Evolutionary conservation across 148 eudicot genomes (phyloP), one percentile per base, ranked within the genome.

Genomic region (Dysphania ambrosioides): DNA sequence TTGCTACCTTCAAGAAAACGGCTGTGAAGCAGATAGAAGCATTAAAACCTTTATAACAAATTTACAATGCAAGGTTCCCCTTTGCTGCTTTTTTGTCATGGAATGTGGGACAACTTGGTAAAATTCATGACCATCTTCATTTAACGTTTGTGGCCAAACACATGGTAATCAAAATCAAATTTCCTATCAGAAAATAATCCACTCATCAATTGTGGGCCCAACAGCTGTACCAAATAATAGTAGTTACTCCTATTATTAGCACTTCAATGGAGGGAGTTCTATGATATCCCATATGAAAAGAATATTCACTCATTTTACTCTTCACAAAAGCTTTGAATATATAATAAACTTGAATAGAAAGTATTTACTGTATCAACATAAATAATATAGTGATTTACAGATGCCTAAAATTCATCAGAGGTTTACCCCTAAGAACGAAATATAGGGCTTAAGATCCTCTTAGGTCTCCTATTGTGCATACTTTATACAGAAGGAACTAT

Each of bases 1-100:
- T 56, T 57, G 69, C 73, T 34, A 71, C 34, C 62, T 66, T 76
- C 8, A 72, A 66, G 68, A 72, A 42, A 76, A 75, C 55, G 51
- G 61, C 53, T 53, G 30, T 36, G 66, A 75, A 75, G 51, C 66
- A 56, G 29, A 57, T 21, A 70, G n/a, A 71, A 56, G 21, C 31
- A 40, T 27, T 64, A 65, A 31, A n/a, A 77, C 27, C 40, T 44
- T n/a, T n/a, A n/a, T n/a, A n/a, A n/a, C n/a, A n/a, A 74, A 36
- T 24, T 18, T 55, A 55, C 24, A 72, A 29, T 30, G 36, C 44
- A 35, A 70, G 38, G n/a, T n/a, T n/a, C 77, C 73, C 38, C 31
- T 24, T 66, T 72, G 13, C n/a, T 30, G 36, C 12, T 34, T 7
- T 23, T n/a, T 59, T 58, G 57, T 74, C 44, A 36, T 57, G n/a